Base-by-base conservation (phyloP, 108 stramenopile species). In the Nannochloropsis gaditana region DNA sequence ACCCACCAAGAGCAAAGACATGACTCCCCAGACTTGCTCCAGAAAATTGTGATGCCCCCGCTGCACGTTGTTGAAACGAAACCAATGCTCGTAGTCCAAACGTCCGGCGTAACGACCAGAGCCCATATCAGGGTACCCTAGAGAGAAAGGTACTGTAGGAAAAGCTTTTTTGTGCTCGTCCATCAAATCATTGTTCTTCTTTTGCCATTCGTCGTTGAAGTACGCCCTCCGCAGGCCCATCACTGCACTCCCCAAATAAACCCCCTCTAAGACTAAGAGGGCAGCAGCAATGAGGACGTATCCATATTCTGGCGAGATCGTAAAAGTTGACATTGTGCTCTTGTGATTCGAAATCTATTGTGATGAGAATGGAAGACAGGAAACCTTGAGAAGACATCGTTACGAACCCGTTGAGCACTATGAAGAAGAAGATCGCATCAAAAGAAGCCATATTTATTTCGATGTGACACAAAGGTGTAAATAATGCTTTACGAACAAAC, bases 1-100 rank as follows among this genome's bases (percentile, higher is more conserved):
- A 8, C 59, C 59, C 19, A 73, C 59, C 59, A 73, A 73, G 19
- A 73, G 59, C 59, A 73, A 8, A 15, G 59, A 15, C 59, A 73
- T 73, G 19, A n/a, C n/a, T 15, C 19, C 59, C 59, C 59, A 73
- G 15, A 73, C 59, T 15, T 15, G n/a, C n/a, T 73, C 59, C 59
- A 73, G n/a, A 73, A 73, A 73, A n/a, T 73, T 73, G 15, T 73
- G 59, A 73, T 73, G 59, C n/a, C 59, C 59, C 15, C 59, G 59
- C 59, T 73, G 59, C 59, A n/a, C 59, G 59, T 73, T 73, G 6
- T 73, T 73, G 8, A 73, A 73, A n/a, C 15, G 59, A n/a, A 73
- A 73, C 59, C 59, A 73, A 2, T 73, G 59, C 59, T 73, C 59
- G n/a, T 73, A 73, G n/a, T n/a, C n/a, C 59, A 73, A 73, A n/a